Evolutionary conservation across 2,329 filamentous ascomycete genomes (phyloP).

Genomic region (Fusarium camptoceras): DNA sequence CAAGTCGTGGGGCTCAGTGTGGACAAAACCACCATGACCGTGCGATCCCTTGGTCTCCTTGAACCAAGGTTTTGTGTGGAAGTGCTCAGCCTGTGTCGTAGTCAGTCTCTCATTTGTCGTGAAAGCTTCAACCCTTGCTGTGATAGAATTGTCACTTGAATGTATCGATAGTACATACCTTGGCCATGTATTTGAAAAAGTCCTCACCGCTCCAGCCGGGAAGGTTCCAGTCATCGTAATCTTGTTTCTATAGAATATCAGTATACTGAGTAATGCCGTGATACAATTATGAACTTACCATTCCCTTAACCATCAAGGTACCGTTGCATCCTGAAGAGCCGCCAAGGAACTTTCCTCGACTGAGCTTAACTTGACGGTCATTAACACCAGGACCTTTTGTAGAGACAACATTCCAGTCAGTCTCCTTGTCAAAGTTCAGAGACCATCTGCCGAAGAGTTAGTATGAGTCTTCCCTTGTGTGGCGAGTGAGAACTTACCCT

Average conservation of each 20-base stretch:
- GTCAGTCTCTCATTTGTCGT: neutral
- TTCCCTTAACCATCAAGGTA: slow-evolving; percentile 61
- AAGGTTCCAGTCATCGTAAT: slow-evolving; percentile 66
- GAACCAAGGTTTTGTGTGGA: slow-evolving; percentile 69
- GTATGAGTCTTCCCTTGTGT: neutral
- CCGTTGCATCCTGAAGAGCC: slow-evolving; percentile 63
- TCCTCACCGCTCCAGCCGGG: slow-evolving; percentile 68
- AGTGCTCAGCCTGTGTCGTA: slow-evolving; percentile 61
- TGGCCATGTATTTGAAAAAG: slow-evolving; percentile 67
- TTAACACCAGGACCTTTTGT: slow-evolving; percentile 55
- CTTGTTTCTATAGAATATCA: slow-evolving; percentile 51
- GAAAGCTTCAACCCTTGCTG: neutral
- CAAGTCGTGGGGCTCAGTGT: slow-evolving; percentile 68
- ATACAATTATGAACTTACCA: slow-evolving; percentile 14
- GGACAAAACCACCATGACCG: slow-evolving; percentile 63
- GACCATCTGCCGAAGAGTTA: slow-evolving; percentile 50
- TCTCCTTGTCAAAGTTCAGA: slow-evolving; percentile 60
- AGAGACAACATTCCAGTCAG: slow-evolving; percentile 64
- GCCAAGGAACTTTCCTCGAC: slow-evolving; percentile 62
- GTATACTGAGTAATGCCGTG: neutral
- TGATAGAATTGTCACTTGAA: neutral
- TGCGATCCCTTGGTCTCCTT: slow-evolving; percentile 60
- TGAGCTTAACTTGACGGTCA: slow-evolving; percentile 59
- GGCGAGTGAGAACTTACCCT: slow-evolving; percentile 50
- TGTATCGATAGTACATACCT: slow-evolving; percentile 51